Evolutionary conservation across 768 basidiomycete species (phyloP), one percentile per base, ranked within the genome.

Genomic region (Pisolithus orientalis): DNA sequence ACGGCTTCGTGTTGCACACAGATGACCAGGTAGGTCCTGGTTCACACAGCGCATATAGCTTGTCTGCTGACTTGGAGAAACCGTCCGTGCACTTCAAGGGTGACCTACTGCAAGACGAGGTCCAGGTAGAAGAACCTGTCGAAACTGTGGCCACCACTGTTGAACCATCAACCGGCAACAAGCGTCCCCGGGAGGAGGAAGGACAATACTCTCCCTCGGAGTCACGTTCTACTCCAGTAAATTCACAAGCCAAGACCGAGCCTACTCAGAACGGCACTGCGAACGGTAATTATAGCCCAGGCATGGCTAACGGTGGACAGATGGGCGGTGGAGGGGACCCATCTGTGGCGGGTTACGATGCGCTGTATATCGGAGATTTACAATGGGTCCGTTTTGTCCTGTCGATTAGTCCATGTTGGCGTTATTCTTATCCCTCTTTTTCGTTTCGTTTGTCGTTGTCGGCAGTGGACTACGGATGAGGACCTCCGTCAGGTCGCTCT

Each of bases 401-500:
- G 60, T 63, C 56, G 51, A 62, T 56, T 62, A 61, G 59, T 17
- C 48, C 28, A 47, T 64, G 59, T 68, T 55, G 59, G 64, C 64
- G 62, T 61, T 55, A 51, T 67, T 72, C 69, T 74, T 63, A 73
- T 66, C 52, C 16, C 16, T 53, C 39, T 54, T 55, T 55, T 57
- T 52, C 46, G 53, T 55, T 59, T 54, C 64, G 53, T 53, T 56
- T 63, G 44, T 38, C 11, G 46, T 60, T 55, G 56, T 59, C 47
- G 59, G 62, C 72, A 99, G 95, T 98, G 91, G 91, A 96, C 94
- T 49, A 95, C 91, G 43, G 94, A 97, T 73, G 90, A 94, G 70
- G 90, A 97, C 65, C 67, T 99, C 53, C 83, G 91, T 44, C 80
- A 85, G 66, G 81, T 88, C 37, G 89, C 88, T 11, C 63, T 78